These are phyloP conservation scores for Entonaema liquescens DNA, from an alignment of 495 filamentous ascomycete species.

Conservation along the genomic window DNA sequence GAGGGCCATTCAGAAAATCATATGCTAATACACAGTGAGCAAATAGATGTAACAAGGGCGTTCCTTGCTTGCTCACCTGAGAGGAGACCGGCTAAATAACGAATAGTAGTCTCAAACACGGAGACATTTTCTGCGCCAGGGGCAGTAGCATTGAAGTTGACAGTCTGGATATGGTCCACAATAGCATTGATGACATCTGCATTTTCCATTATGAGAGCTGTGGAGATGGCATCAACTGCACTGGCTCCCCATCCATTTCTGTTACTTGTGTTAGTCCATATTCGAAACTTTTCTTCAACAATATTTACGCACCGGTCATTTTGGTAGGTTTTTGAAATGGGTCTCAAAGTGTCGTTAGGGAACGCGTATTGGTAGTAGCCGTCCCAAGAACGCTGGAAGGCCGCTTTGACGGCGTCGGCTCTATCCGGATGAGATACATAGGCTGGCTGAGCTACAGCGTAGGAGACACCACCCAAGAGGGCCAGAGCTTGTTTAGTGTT, in stretches of 20 bases:
- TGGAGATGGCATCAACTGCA: slow-evolving; percentile 83
- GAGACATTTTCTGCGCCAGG: slow-evolving; percentile 62
- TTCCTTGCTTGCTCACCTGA: slow-evolving; percentile 56
- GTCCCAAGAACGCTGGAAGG: slow-evolving; percentile 81
- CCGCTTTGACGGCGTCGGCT: slow-evolving; percentile 73
- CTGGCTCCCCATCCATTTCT: slow-evolving; percentile 91
- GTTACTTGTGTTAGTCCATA: slow-evolving; percentile 6
- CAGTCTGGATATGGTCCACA: slow-evolving; percentile 69
- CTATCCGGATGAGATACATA: slow-evolving; percentile 50
- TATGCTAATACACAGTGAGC: slow-evolving; percentile 60
- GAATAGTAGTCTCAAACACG: slow-evolving; percentile 91
- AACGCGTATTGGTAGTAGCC: slow-evolving; percentile 84
- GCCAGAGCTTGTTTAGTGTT: slow-evolving; percentile 23
- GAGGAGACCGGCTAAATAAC: slow-evolving; percentile 81
- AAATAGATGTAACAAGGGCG: not conserved
- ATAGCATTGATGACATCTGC: slow-evolving; percentile 72
- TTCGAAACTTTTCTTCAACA: not conserved
- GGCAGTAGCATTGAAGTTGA: slow-evolving; percentile 72
- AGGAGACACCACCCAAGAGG: slow-evolving; percentile 38
- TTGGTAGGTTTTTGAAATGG: slow-evolving; percentile 68
- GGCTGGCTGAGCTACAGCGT: slow-evolving; percentile 28
- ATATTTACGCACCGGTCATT: slow-evolving; percentile 70
- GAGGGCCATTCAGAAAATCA: slow-evolving; percentile 78
- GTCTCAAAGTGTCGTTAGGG: slow-evolving; percentile 78
- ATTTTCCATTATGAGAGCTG: slow-evolving; percentile 80